Evolutionary conservation across 345 rosid genomes (phyloP).

Genomic region (Garcia nutans): DNA sequence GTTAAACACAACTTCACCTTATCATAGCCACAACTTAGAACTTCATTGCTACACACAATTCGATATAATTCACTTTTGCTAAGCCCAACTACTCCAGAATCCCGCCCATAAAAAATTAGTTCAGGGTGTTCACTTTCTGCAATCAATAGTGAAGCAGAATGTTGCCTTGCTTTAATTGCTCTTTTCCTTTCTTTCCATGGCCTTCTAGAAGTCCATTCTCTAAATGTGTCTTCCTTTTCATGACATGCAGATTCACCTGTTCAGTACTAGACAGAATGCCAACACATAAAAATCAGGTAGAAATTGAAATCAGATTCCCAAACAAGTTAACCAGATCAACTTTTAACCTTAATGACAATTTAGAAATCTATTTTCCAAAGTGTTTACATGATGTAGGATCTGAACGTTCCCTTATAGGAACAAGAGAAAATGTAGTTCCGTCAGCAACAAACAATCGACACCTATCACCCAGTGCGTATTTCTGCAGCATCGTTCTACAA

Average conservation of each 20-base stretch:
- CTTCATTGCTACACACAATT: constrained; percentile 33
- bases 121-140: constrained; percentile 48
- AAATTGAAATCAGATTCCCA: not conserved
- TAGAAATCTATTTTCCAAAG: constrained; percentile 6
- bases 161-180: constrained; percentile 47
- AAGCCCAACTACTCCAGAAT: constrained; percentile 75
- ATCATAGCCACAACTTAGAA: constrained; percentile 58
- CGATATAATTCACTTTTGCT: constrained; percentile 50
- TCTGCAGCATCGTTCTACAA: constrained; percentile 82
- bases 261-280: constrained; percentile 41
- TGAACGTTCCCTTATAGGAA: constrained; percentile 40
- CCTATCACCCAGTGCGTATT: constrained; percentile 65
- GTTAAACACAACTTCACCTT: constrained; percentile 47
- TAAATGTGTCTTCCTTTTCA: constrained; percentile 40
- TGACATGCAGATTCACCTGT: constrained; percentile 49
- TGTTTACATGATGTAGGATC: constrained; percentile 39
- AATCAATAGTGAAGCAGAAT: constrained; percentile 26
- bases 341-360: constrained; percentile 5
- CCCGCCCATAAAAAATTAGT: constrained; percentile 66
- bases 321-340: not conserved
- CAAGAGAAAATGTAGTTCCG: constrained; percentile 68
- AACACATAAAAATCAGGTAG: constrained; percentile 27
- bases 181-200: constrained; percentile 88
- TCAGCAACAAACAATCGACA: constrained; percentile 86
- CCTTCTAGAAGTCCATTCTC: constrained; percentile 78